Conservation (phyloP, 257 asterid species). For the Striga asiatica region DNA sequence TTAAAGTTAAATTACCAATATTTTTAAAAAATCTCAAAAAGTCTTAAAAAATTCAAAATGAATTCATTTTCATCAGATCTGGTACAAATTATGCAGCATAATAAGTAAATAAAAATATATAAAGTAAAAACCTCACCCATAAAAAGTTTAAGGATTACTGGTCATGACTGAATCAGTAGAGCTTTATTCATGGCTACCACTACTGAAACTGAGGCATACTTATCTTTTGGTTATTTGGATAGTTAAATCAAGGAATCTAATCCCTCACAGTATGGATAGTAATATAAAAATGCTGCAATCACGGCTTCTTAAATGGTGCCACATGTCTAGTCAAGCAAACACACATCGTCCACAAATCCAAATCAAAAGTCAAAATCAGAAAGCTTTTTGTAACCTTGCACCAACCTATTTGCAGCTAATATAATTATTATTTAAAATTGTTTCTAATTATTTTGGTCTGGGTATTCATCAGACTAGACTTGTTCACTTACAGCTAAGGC, state of each 20-base stretch:
- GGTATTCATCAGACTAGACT: slow-evolving; percentile 15
- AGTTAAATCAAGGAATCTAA: slow-evolving; percentile 2
- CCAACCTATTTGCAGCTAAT: slow-evolving; percentile 8
- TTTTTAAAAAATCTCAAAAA: no score
- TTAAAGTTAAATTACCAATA: no score
- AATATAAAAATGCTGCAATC: slow-evolving; percentile 11
- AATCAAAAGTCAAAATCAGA: slow-evolving; percentile 23
- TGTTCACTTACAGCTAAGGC: slow-evolving; percentile 17
- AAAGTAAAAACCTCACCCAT: no score
- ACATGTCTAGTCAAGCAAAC: slow-evolving; percentile 19
- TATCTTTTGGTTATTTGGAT: background rate
- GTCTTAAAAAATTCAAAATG: no score
- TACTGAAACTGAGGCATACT: slow-evolving; percentile 17
- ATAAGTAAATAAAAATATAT: no score
- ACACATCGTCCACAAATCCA: slow-evolving; percentile 15
- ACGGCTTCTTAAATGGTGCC: slow-evolving; percentile 17
- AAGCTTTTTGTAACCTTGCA: slow-evolving; percentile 18
- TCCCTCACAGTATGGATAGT: background rate
- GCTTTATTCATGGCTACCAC: slow-evolving; percentile 35
- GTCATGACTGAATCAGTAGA: no score
- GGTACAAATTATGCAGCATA: no score
- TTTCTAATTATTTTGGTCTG: slow-evolving; percentile 12
- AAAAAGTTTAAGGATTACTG: no score
- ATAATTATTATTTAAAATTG: background rate
- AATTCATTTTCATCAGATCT: no score